These are phyloP conservation scores for Malassezia cuniculi DNA, from an alignment of 1,284 basidiomycete genomes.

Conservation along the genomic window DNA sequence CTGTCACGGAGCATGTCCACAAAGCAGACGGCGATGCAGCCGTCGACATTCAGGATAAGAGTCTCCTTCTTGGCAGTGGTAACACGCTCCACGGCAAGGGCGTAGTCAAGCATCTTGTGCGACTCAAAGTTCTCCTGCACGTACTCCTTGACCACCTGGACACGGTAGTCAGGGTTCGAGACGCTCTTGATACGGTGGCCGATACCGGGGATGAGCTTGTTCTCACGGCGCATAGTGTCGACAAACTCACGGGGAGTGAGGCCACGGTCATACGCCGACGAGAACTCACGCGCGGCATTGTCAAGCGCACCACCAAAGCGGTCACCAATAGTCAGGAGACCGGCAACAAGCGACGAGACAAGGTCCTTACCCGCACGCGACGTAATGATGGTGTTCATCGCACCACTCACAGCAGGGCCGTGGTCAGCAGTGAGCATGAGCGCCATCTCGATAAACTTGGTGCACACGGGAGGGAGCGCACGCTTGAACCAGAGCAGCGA, in stretches of 20 bases:
- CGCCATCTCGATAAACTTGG: slow-evolving; percentile 85
- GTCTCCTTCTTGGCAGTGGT: slow-evolving; percentile 97
- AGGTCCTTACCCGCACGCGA: slow-evolving; percentile 97
- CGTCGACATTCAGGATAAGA: slow-evolving; percentile 58
- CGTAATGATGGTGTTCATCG: slow-evolving; percentile 99
- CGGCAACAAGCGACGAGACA: slow-evolving; percentile 88
- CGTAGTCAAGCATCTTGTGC: slow-evolving; percentile 66
- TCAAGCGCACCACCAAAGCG: slow-evolving; percentile 99
- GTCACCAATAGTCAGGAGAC: slow-evolving; percentile 92
- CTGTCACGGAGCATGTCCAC: slow-evolving; percentile 84
- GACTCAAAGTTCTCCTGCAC: slow-evolving; percentile 90
- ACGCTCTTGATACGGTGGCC: slow-evolving; percentile 97
- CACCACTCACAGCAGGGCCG: slow-evolving; percentile 57
- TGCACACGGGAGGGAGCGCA: slow-evolving; percentile 49
- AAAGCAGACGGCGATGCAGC: slow-evolving; percentile 95
- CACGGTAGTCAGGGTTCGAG: slow-evolving; percentile 52
- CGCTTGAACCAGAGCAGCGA: slow-evolving; percentile 96
- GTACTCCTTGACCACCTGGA: slow-evolving; percentile 95
- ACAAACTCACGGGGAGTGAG: slow-evolving; percentile 94
- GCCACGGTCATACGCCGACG: slow-evolving; percentile 65
- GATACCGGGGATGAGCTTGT: slow-evolving; percentile 96
- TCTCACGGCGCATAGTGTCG: slow-evolving; percentile 83
- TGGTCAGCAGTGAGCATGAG: slow-evolving; percentile 98
- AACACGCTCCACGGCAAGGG: slow-evolving; percentile 94
- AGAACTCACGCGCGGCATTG: slow-evolving; percentile 89